Evolutionary conservation across 129 eudicot species (phyloP).

Genomic region (Flaveria robusta): DNA sequence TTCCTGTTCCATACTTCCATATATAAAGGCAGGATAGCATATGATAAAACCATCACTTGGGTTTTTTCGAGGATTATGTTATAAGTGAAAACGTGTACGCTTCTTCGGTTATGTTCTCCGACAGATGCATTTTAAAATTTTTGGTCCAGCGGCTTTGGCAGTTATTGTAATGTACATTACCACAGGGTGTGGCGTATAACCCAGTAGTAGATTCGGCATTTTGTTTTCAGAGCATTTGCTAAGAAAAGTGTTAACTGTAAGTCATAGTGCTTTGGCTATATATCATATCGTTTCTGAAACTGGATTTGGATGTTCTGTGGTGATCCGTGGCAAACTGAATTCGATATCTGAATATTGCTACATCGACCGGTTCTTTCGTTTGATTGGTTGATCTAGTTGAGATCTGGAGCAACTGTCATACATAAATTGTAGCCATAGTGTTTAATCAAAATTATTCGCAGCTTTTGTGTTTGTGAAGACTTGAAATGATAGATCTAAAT

Average conservation of each 20-base stretch:
- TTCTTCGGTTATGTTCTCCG: slow-evolving; percentile 13
- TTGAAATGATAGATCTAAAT: too few relatives aligned
- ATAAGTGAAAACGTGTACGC: slow-evolving; percentile 12
- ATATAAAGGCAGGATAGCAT: slow-evolving; percentile 34
- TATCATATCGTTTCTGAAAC: not conserved
- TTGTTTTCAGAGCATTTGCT: slow-evolving; percentile 6
- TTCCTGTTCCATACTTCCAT: not conserved
- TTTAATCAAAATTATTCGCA: too few relatives aligned
- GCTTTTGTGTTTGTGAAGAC: not conserved
- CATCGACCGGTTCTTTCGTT: not conserved
- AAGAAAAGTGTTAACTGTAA: not conserved
- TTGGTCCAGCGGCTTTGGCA: slow-evolving; percentile 5
- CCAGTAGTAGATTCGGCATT: not conserved
- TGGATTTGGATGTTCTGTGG: not conserved
- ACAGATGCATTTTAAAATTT: slow-evolving; percentile 7
- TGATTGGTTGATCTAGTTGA: not conserved
- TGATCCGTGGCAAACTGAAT: not conserved
- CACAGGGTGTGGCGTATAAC: not conserved
- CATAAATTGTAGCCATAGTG: not conserved
- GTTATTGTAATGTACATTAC: not conserved
- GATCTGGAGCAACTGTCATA: not conserved
- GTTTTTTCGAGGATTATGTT: slow-evolving; percentile 26
- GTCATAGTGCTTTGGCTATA: not conserved
- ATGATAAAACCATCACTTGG: slow-evolving; percentile 22
- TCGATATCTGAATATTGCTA: not conserved